Percentiles rank a stretch among this genome's conserved stretches.
phyloP scores from a whole-genome alignment of 2,329 filamentous ascomycete species.

The Fusarium bulbicola region DNA sequence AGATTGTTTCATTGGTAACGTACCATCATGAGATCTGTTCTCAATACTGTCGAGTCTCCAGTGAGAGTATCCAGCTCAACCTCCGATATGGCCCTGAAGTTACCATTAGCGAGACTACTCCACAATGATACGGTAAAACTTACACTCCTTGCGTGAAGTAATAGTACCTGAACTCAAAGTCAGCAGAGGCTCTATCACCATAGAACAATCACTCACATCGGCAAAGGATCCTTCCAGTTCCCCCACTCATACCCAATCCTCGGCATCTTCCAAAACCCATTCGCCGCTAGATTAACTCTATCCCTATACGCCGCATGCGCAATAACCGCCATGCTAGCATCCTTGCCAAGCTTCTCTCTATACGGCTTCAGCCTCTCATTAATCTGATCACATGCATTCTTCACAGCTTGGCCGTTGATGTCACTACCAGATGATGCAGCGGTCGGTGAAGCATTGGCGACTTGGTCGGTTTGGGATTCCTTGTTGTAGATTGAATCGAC shows the following conservation, averaged over 20 bases:
- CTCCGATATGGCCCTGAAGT: not conserved
- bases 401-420: not conserved
- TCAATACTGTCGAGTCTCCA: not conserved
- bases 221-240: slow-evolving; percentile 89
- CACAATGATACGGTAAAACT: fast-evolving
- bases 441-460: not conserved
- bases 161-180: not conserved
- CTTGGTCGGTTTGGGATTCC: not conserved
- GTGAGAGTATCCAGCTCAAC: not conserved
- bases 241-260: slow-evolving; percentile 93
- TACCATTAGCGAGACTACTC: not conserved
- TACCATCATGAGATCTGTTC: slow-evolving; percentile 3
- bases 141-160: slow-evolving; percentile 3
- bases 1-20: fast-evolving
- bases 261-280: slow-evolving; percentile 91
- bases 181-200: fast-evolving
- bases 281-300: slow-evolving; percentile 87
- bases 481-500: not conserved
- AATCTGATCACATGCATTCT: not conserved
- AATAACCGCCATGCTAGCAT: not conserved
- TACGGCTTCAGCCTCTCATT: not conserved
- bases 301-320: slow-evolving; percentile 53
- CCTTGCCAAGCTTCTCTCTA: not conserved
- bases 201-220: slow-evolving; percentile 46
- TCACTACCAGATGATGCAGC: not conserved